Percentiles rank a stretch among this genome's conserved stretches.
phyloP scores from a whole-genome alignment of 2,329 filamentous ascomycete genomes.

The Bipolaris bicolor region DNA sequence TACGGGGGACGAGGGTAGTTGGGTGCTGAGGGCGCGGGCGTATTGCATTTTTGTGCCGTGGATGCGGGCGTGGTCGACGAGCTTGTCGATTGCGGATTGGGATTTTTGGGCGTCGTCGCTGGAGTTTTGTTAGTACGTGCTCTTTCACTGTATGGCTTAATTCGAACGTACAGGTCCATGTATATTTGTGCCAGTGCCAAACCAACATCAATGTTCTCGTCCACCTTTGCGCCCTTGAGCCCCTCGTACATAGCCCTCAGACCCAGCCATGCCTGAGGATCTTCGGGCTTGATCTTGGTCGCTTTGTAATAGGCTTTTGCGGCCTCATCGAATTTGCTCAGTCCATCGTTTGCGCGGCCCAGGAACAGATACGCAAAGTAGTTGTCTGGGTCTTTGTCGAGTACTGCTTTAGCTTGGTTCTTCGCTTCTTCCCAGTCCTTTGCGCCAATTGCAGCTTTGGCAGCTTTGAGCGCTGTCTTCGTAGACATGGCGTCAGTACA shows the following conservation, averaged over 20 bases:
- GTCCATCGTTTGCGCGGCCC: conserved; percentile 82
- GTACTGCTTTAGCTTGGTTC: conserved; percentile 69
- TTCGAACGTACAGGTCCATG: conserved; percentile 49
- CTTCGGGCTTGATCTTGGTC: conserved; percentile 71
- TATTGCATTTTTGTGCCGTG: conserved; percentile 76
- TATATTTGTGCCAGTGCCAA: conserved; percentile 78
- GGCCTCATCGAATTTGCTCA: conserved; percentile 71
- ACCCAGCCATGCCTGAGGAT: conserved; percentile 90
- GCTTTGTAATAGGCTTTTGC: conserved; percentile 78
- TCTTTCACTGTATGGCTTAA: background rate
- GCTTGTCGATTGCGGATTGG: conserved; percentile 75
- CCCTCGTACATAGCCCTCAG: conserved; percentile 83
- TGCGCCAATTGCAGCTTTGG: conserved; percentile 77
- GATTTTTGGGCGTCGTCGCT: conserved; percentile 65
- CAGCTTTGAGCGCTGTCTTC: conserved; percentile 81
- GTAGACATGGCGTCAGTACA: conserved; percentile 36
- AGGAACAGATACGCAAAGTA: conserved; percentile 91
- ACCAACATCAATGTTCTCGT: conserved; percentile 75
- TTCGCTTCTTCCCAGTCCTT: conserved; percentile 80
- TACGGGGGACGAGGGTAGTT: conserved; percentile 79
- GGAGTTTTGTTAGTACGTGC: conserved; percentile 14
- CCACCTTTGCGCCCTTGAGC: conserved; percentile 71
- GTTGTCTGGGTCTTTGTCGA: conserved; percentile 75
- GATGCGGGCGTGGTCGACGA: conserved; percentile 73
- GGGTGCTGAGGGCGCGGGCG: conserved; percentile 74